These are phyloP conservation scores for Blastobotrys muscicola DNA, from an alignment of 805 yeast species.

Conservation along the genomic window DNA sequence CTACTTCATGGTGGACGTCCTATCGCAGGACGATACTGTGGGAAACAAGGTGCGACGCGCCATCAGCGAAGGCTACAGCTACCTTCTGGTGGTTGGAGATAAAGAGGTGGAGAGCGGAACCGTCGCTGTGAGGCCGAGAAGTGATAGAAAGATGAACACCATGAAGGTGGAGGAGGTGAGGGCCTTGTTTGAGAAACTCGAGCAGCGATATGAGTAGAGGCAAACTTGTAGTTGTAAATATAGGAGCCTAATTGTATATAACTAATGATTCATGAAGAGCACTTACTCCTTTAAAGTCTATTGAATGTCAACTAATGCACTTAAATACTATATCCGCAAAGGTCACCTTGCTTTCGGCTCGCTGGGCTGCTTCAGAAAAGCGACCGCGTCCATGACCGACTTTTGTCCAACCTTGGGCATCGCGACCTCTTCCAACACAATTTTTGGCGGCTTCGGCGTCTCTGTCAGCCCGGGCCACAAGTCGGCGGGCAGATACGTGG, in stretches of 20 bases:
- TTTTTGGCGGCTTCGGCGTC: conserved; percentile 22
- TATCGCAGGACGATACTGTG: conserved; percentile 64
- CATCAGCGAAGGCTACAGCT: conserved; percentile 61
- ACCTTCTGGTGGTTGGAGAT: conserved; percentile 79
- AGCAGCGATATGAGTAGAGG: conserved; percentile 35
- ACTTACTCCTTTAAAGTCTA: neutral
- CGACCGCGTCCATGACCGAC: neutral
- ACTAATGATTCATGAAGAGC: neutral
- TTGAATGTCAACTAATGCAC: neutral
- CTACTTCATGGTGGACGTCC: conserved; percentile 68
- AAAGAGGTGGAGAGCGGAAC: conserved; percentile 55
- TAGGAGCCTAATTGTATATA: neutral
- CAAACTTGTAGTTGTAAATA: neutral
- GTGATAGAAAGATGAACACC: conserved; percentile 34
- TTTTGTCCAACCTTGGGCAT: conserved; percentile 15
- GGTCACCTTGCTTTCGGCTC: neutral
- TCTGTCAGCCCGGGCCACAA: conserved; percentile 39
- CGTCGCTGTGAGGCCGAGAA: conserved; percentile 55
- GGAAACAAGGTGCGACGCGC: conserved; percentile 78
- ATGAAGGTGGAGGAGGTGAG: conserved; percentile 44
- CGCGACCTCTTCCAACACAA: conserved; percentile 11
- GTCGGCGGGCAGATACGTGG: conserved; percentile 48
- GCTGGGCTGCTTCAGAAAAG: neutral
- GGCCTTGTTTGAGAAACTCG: conserved; percentile 44
- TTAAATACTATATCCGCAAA: neutral